Evolutionary conservation across 2,329 filamentous ascomycete species (phyloP).

Genomic region (Fusarium sp.): DNA sequence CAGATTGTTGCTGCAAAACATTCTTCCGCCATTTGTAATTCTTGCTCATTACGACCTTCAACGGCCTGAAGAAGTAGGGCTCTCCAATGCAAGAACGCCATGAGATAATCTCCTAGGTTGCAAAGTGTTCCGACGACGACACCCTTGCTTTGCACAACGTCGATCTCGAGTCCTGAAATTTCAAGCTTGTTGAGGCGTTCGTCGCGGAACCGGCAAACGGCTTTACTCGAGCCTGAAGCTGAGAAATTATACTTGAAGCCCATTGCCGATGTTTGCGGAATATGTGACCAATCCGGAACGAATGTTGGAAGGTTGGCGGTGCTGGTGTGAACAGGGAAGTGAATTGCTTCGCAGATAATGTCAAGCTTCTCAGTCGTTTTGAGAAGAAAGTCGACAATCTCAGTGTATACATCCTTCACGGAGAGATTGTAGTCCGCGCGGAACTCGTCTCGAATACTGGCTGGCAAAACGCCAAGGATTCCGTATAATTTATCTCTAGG

Average conservation of each 20-base stretch:
- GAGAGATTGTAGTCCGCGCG: slow-evolving; percentile 15
- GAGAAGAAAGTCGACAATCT: slow-evolving; percentile 24
- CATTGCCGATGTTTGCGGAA: slow-evolving; percentile 18
- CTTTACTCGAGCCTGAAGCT: background rate
- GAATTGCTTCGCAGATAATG: slow-evolving; percentile 21
- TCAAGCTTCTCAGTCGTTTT: slow-evolving; percentile 13
- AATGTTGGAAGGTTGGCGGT: slow-evolving; percentile 15
- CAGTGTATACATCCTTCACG: slow-evolving; percentile 25
- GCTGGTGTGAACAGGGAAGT: slow-evolving; percentile 13
- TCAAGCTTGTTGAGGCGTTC: slow-evolving; percentile 24
- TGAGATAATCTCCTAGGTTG: slow-evolving; percentile 26
- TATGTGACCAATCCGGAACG: slow-evolving; percentile 28
- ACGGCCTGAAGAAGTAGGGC: background rate
- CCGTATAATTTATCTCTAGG: slow-evolving; percentile 23
- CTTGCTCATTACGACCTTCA: background rate
- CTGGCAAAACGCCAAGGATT: slow-evolving; percentile 11
- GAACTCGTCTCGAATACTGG: background rate
- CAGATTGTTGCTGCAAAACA: slow-evolving; percentile 15
- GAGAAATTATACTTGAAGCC: slow-evolving; percentile 14
- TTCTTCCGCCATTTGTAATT: slow-evolving; percentile 14
- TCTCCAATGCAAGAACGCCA: slow-evolving; percentile 32
- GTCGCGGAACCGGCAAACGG: background rate
- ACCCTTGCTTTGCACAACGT: slow-evolving; percentile 5
- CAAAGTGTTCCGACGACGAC: slow-evolving; percentile 17
- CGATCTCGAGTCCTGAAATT: slow-evolving; percentile 6